Base-by-base conservation (phyloP, 1,284 basidiomycete genomes). In the Rhizoctonia solani region DNA sequence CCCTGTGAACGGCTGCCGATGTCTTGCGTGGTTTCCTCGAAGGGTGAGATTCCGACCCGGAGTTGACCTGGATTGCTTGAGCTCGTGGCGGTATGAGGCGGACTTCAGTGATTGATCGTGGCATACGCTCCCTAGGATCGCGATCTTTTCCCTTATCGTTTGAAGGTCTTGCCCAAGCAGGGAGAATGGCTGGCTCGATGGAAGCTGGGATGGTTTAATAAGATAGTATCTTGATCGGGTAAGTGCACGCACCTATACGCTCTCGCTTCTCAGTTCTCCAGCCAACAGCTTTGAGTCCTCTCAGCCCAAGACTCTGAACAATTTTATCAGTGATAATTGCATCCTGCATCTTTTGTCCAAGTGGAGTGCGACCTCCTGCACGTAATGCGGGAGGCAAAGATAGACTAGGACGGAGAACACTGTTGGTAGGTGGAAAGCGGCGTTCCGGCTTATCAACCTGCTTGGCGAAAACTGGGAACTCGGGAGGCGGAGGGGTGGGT, bases 381-480 rank as follows among this genome's bases (percentile, higher is more conserved):
- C 56, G 42, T 14, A 59, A 49, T n/a, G 56, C 56, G 9, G 56
- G 56, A 13, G 56, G 56, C 29, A 47, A 47, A 23, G 4, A 11
- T 13, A 11, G 3, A 14, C 3, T 14, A 8, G n/a, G 56, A 4
- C 4, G 19, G 16, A 30, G 29, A 37, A 8, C 3, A 9, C 14
- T 23, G 44, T 23, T 9, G 13, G 58, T 9, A 19, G 44, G 44
- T n/a, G 4, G 16, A 4, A 49, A 29, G 27, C n/a, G 25, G 29
- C 30, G 23, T 4, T n/a, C 39, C n/a, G n/a, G n/a, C n/a, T n/a
- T n/a, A n/a, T n/a, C 25, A 30, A 19, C 14, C 8, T n/a, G 13
- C 42, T 47, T 4, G 56, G 56, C 44, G 2, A 29, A 44, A n/a
- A 37, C 46, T 21, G 56, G 56, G 19, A 59, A 59, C 3, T 16